Percentiles rank a stretch among this genome's conserved stretches.
phyloP scores from a whole-genome alignment of 1,139 yeast genomes.

The Blastobotrys aristatus region DNA sequence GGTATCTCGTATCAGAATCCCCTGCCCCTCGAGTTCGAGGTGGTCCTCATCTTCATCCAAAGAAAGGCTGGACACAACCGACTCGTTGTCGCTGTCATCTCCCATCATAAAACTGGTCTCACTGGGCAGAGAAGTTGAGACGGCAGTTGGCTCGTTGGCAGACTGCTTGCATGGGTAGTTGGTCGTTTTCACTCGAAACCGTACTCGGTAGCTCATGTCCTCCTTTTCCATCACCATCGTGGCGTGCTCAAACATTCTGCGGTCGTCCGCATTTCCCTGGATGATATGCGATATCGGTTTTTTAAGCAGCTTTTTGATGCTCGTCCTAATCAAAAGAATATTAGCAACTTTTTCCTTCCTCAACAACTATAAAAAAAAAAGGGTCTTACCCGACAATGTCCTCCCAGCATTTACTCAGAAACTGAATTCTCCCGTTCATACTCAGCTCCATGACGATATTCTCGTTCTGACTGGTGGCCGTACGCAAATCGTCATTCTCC shows the following conservation, averaged over 20 bases:
- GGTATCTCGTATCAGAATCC: slow-evolving; percentile 76
- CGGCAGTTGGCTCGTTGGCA: neutral
- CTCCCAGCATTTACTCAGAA: slow-evolving; percentile 75
- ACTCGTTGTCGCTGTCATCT: slow-evolving; percentile 7
- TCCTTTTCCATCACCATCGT: slow-evolving; percentile 65
- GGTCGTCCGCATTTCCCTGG: slow-evolving; percentile 63
- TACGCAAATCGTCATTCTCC: slow-evolving; percentile 29
- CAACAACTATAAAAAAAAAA: too few relatives aligned
- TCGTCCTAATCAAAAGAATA: too few relatives aligned
- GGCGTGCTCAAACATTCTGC: slow-evolving; percentile 64
- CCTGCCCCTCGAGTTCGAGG: slow-evolving; percentile 84
- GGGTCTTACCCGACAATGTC: slow-evolving; percentile 45
- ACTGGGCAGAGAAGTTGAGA: slow-evolving; percentile 8
- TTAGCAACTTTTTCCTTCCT: too few relatives aligned
- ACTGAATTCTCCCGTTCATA: slow-evolving; percentile 69
- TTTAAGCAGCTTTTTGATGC: slow-evolving; percentile 48
- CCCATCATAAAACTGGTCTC: slow-evolving; percentile 4
- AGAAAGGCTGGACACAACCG: slow-evolving; percentile 17
- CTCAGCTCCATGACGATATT: slow-evolving; percentile 85
- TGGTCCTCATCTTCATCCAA: slow-evolving; percentile 13
- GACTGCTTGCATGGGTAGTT: neutral
- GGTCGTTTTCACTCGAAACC: slow-evolving; percentile 47
- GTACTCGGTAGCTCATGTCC: slow-evolving; percentile 71
- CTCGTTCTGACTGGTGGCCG: slow-evolving; percentile 63
- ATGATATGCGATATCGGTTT: slow-evolving; percentile 62